phyloP scores from a whole-genome alignment of 345 rosid genomes.

The Aquilaria yunnanensis region DNA sequence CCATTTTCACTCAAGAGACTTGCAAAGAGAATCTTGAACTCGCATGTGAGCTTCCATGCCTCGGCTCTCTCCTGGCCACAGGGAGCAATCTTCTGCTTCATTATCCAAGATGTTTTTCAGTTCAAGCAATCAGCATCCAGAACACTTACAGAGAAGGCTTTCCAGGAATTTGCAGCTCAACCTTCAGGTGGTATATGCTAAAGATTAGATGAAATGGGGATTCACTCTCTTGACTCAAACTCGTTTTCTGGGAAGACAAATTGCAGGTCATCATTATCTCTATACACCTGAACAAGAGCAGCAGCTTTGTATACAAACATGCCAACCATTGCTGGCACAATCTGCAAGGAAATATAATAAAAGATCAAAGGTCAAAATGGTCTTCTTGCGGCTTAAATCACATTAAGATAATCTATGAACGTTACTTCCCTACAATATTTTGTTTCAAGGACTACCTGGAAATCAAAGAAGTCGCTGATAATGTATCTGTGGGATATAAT shows the following conservation, averaged over 20 bases:
- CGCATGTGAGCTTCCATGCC: too few relatives aligned
- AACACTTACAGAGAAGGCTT: too few relatives aligned
- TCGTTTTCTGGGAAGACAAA: constrained; percentile 62
- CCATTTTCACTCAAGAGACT: too few relatives aligned
- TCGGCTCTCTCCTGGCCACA: not conserved
- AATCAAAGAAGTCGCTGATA: constrained; percentile 53
- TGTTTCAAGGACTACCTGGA: constrained; percentile 50
- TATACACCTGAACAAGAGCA: constrained; percentile 82
- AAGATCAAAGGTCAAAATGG: not conserved
- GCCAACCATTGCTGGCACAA: constrained; percentile 88
- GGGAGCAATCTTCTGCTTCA: too few relatives aligned
- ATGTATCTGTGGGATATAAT: constrained; percentile 57
- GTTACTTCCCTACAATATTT: not conserved
- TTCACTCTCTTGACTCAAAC: constrained; percentile 22
- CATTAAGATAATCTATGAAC: not conserved
- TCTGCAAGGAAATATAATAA: constrained; percentile 28
- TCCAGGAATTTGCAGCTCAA: too few relatives aligned
- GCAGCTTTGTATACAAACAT: constrained; percentile 95
- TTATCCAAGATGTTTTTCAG: too few relatives aligned
- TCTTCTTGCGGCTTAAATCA: not conserved
- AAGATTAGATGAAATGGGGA: not conserved
- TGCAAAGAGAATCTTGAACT: too few relatives aligned
- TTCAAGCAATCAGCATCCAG: too few relatives aligned
- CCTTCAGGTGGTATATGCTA: too few relatives aligned
- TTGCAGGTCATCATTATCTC: constrained; percentile 84